Base-by-base conservation (phyloP, 768 basidiomycete species). In the Udeniomyces megalosporus region DNA sequence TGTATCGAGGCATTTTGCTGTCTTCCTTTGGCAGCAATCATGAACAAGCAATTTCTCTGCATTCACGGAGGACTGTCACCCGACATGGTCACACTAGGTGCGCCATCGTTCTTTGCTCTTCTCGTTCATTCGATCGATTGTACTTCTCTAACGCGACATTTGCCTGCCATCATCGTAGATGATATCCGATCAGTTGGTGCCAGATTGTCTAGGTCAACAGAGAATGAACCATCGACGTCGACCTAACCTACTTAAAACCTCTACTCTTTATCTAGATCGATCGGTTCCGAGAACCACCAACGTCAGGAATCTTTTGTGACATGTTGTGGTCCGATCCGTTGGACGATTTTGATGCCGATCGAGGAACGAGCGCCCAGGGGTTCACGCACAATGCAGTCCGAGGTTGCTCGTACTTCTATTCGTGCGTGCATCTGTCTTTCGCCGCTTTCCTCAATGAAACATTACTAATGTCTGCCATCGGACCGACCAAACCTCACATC, bases 41-140 rank as follows among this genome's bases (percentile, higher is more conserved):
- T 97, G 92, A 99, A 99, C 78, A 96, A 96, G 73, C 95, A 97
- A 74, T 99, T 99, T 74, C 77, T 97, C 54, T 99, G 93, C 74
- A 93, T 97, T 64, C 95, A 99, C 67, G 95, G 95, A 38, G 95
- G 95, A 20, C 78, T 99, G 17, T 91, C 88, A 0, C 95, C 95
- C 0, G 95, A 97, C 71, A 76, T 99, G 44, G 84, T 88, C 68
- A 96, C 93, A 4, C 80, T 99, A 47, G n/a, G n/a, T n/a, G n/a
- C n/a, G n/a, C n/a, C n/a, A n/a, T n/a, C n/a, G n/a, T n/a, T n/a
- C n/a, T n/a, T n/a, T n/a, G n/a, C n/a, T n/a, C n/a, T n/a, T n/a
- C n/a, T n/a, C n/a, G n/a, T n/a, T n/a, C n/a, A n/a, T n/a, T n/a
- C n/a, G n/a, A n/a, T n/a, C n/a, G n/a, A n/a, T n/a, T n/a, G n/a